Conservation (phyloP, 2,329 filamentous ascomycete genomes). For the Sarocladium kiliense region DNA sequence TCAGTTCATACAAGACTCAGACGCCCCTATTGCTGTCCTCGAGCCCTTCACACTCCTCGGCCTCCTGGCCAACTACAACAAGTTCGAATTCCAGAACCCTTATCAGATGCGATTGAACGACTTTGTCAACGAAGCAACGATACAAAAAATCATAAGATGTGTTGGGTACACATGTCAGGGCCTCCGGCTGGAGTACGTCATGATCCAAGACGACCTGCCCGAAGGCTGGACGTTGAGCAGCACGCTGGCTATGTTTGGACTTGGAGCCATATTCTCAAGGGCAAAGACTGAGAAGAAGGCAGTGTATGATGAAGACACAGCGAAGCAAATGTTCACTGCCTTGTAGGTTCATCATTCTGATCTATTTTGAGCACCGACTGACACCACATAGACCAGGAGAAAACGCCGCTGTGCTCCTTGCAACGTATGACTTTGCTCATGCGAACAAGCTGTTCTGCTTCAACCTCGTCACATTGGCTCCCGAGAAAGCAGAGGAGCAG, state of each 20-base stretch:
- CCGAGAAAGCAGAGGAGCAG: constrained; percentile 62
- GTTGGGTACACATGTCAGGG: constrained; percentile 67
- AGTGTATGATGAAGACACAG: constrained; percentile 69
- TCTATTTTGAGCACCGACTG: constrained; percentile 13
- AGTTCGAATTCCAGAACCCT: constrained; percentile 97
- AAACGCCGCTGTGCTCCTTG: constrained; percentile 74
- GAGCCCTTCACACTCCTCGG: constrained; percentile 80
- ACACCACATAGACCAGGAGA: constrained; percentile 59
- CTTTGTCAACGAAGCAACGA: constrained; percentile 87
- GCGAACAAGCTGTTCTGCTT: constrained; percentile 95
- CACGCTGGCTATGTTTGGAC: constrained; percentile 78
- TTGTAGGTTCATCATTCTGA: constrained; percentile 52
- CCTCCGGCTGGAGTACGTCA: constrained; percentile 71
- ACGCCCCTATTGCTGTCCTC: constrained; percentile 57
- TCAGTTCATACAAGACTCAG: constrained; percentile 76
- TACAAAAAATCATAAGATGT: constrained; percentile 73
- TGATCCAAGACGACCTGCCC: constrained; percentile 83
- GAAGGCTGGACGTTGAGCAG: constrained; percentile 82
- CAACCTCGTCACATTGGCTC: constrained; percentile 63
- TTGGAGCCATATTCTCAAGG: constrained; percentile 69
- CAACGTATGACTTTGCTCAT: constrained; percentile 88
- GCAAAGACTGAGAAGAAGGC: constrained; percentile 53
- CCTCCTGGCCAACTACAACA: constrained; percentile 94
- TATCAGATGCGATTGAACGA: constrained; percentile 89
- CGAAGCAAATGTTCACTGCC: constrained; percentile 73